A percentile compares a stretch with the other conserved stretches of the same genome.
These are phyloP conservation scores for Venturia aucupariae DNA, from an alignment of 2,329 filamentous ascomycete species.

Conservation along the genomic window DNA sequence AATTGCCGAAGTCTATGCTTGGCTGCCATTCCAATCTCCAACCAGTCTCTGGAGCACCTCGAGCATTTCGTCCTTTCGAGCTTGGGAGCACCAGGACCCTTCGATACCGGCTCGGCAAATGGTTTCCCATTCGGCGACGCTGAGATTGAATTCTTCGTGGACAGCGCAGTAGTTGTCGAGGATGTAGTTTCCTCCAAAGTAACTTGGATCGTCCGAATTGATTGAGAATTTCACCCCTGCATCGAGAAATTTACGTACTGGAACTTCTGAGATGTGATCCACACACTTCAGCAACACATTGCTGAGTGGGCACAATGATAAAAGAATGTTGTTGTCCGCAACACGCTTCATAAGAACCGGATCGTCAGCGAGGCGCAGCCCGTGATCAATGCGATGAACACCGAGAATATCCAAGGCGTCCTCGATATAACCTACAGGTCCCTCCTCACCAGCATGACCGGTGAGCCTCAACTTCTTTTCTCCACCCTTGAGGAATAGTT, in stretches of 20 bases:
- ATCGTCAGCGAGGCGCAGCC: conserved; percentile 56
- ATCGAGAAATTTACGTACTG: conserved; percentile 54
- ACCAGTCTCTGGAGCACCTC: neutral
- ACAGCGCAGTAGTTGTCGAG: conserved; percentile 68
- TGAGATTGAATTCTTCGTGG: conserved; percentile 59
- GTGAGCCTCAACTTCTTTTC: conserved; percentile 51
- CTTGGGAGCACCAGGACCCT: conserved; percentile 59
- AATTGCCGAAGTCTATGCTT: neutral
- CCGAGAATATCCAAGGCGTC: conserved; percentile 53
- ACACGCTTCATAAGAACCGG: conserved; percentile 48
- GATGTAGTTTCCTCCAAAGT: conserved; percentile 63
- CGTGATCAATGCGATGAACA: conserved; percentile 64
- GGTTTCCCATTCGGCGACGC: conserved; percentile 54
- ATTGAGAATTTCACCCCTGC: conserved; percentile 58
- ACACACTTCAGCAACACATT: conserved; percentile 59
- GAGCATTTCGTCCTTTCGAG: conserved; percentile 53
- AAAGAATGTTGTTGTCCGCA: conserved; percentile 46
- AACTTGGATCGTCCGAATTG: conserved; percentile 66
- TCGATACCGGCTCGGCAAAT: conserved; percentile 55
- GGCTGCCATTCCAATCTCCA: neutral
- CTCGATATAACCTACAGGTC: conserved; percentile 55
- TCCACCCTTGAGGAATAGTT: conserved; percentile 49
- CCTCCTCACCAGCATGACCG: conserved; percentile 69
- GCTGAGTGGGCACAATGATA: conserved; percentile 65
- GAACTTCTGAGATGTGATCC: conserved; percentile 44